A percentile compares a stretch with the other conserved stretches of the same genome.
Conservation (phyloP, 1,139 yeast species). For the Suhomyces bolitotheri region DNA sequence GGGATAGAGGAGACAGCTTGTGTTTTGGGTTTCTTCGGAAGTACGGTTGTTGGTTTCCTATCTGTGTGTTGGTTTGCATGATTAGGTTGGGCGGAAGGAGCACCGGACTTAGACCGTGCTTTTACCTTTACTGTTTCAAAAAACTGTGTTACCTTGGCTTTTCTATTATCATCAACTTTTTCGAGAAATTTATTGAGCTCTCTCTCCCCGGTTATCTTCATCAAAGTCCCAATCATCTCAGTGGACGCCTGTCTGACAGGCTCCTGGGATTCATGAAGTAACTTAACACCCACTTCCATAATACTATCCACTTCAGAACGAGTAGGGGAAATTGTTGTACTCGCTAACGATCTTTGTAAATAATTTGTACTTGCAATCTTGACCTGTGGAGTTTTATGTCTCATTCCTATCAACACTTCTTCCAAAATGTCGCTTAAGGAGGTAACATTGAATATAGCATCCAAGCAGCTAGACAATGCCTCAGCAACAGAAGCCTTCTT, state of each 20-base stretch:
- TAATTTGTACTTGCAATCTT: conserved; percentile 68
- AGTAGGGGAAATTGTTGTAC: conserved; percentile 51
- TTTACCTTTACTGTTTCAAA: conserved; percentile 59
- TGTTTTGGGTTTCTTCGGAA: conserved; percentile 12
- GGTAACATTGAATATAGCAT: conserved; percentile 56
- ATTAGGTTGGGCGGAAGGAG: conserved; percentile 13
- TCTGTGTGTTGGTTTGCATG: conserved; percentile 18
- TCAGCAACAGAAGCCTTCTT: conserved; percentile 78
- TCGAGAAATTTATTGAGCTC: conserved; percentile 62
- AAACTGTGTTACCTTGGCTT: conserved; percentile 63
- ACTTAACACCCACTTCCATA: conserved; percentile 55
- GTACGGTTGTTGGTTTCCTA: conserved; percentile 1
- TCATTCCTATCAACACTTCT: conserved; percentile 58
- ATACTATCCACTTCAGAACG: conserved; percentile 56
- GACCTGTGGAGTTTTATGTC: conserved; percentile 82
- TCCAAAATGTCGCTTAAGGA: conserved; percentile 61
- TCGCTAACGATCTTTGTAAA: conserved; percentile 62
- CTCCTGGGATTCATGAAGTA: conserved; percentile 80
- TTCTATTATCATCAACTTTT: conserved; percentile 72
- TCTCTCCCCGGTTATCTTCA: conserved; percentile 79
- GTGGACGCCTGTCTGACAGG: conserved; percentile 81
- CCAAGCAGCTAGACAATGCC: conserved; percentile 65
- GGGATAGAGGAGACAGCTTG: conserved; percentile 42
- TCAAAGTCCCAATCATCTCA: conserved; percentile 75
- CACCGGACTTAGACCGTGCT: conserved; percentile 22